Conservation (phyloP, 2,329 filamentous ascomycete genomes). For the Colletotrichum kahawae region DNA sequence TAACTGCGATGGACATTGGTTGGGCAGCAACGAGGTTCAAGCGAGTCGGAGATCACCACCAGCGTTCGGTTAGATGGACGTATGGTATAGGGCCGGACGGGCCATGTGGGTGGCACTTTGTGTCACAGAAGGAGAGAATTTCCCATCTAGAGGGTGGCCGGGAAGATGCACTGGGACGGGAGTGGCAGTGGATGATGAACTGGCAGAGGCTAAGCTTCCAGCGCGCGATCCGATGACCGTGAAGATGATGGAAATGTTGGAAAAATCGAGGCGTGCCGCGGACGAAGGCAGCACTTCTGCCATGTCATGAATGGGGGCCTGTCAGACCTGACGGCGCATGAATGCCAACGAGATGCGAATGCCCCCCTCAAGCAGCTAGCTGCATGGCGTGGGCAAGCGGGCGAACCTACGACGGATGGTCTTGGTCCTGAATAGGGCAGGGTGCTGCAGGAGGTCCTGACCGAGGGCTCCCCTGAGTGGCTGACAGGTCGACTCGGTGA, state of each 20-base stretch:
- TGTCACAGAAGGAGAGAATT: neutral
- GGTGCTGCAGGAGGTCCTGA: conserved; percentile 10
- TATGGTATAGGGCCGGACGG: neutral
- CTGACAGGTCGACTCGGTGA: conserved; percentile 14
- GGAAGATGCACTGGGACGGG: neutral
- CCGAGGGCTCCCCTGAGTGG: conserved; percentile 12
- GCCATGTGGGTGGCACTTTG: neutral
- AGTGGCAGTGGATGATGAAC: neutral
- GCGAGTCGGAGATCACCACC: neutral
- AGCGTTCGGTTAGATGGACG: neutral
- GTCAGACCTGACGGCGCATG: neutral
- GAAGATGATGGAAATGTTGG: neutral
- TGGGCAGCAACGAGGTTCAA: neutral
- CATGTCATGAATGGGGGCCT: neutral
- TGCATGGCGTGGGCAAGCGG: neutral
- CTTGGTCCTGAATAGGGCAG: conserved; percentile 10
- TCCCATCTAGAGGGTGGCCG: neutral
- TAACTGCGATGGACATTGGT: neutral
- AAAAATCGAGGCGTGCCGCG: neutral
- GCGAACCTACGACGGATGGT: conserved; percentile 2
- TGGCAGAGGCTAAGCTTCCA: neutral
- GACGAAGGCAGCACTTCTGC: neutral
- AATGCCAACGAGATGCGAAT: neutral
- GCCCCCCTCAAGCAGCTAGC: neutral
- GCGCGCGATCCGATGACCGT: conserved; percentile 14